Conservation (phyloP, 352 stramenopile species). For the Phytophthora pinifolia region DNA sequence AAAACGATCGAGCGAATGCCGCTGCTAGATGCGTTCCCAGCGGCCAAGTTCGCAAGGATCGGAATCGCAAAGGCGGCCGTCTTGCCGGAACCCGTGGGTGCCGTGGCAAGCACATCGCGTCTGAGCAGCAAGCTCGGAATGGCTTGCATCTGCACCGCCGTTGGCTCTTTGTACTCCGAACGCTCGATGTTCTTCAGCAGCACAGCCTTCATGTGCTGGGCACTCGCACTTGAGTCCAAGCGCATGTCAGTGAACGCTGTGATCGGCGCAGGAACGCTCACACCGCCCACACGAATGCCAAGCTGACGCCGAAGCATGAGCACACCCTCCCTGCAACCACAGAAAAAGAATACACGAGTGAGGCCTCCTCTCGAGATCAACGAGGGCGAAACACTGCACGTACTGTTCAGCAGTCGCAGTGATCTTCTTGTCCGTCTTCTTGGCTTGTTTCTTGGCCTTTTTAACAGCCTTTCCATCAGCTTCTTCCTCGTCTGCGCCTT, state of each 20-base stretch:
- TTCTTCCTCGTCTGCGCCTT: slow-evolving; percentile 13
- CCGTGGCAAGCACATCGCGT: slow-evolving; percentile 95
- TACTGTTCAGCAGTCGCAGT: slow-evolving; percentile 27
- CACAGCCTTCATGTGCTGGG: slow-evolving; percentile 63
- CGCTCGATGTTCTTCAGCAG: slow-evolving; percentile 83
- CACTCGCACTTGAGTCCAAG: slow-evolving; percentile 37
- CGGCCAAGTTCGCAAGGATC: slow-evolving; percentile 78
- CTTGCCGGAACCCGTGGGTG: slow-evolving; percentile 98
- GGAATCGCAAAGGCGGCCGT: slow-evolving; percentile 98
- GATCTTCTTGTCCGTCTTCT: slow-evolving; percentile 32
- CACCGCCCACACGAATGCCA: slow-evolving; percentile 75
- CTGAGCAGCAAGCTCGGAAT: slow-evolving; percentile 89
- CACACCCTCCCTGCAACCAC: slow-evolving; percentile 45
- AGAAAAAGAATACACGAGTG: slow-evolving; percentile 9
- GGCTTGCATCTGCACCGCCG: slow-evolving; percentile 98
- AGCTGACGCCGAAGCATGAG: slow-evolving; percentile 75
- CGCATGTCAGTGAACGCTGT: slow-evolving; percentile 76
- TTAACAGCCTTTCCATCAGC: slow-evolving; percentile 10
- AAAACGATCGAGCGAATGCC: slow-evolving; percentile 94
- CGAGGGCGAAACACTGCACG: background rate
- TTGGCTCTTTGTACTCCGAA: slow-evolving; percentile 98
- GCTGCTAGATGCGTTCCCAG: slow-evolving; percentile 21
- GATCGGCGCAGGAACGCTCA: slow-evolving; percentile 68
- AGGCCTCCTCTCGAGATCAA: background rate
- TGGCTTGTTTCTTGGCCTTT: slow-evolving; percentile 28